Percentiles rank a stretch among this genome's conserved stretches.
Conservation (phyloP, 805 yeast species). For the Pichia deserticola region DNA sequence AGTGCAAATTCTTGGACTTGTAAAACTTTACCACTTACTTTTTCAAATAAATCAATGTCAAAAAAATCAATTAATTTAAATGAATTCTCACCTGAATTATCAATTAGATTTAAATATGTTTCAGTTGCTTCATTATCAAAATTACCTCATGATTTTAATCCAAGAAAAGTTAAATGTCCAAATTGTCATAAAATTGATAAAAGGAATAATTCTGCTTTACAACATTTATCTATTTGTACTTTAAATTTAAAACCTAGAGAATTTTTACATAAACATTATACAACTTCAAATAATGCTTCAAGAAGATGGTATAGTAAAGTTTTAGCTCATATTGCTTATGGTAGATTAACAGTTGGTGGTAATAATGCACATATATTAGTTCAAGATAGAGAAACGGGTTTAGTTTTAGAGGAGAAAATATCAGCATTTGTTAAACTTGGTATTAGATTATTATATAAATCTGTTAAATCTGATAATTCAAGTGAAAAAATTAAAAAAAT, state of each 20-base stretch:
- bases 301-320: slow-evolving; percentile 84
- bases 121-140: slow-evolving; percentile 1
- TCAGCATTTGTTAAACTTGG: slow-evolving; percentile 83
- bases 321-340: slow-evolving; percentile 78
- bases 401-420: slow-evolving; percentile 90
- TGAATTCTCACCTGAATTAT: slow-evolving; percentile 7
- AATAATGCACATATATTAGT: slow-evolving; percentile 92
- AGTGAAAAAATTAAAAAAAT: slow-evolving; percentile 49
- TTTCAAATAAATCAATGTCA: slow-evolving; percentile 8
- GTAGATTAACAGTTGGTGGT: slow-evolving; percentile 76
- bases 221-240: slow-evolving; percentile 83
- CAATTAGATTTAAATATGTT: slow-evolving; percentile 12
- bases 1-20: slow-evolving; percentile 9
- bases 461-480: slow-evolving; percentile 42
- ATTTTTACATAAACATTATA: slow-evolving; percentile 49
- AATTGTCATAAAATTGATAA: slow-evolving; percentile 59
- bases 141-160: slow-evolving; percentile 7
- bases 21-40: slow-evolving; percentile 6
- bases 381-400: slow-evolving; percentile 85
- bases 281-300: slow-evolving; percentile 74
- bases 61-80: neutral
- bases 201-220: slow-evolving; percentile 56
- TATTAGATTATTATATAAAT: slow-evolving; percentile 73
- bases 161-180: slow-evolving; percentile 64
- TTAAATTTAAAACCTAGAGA: slow-evolving; percentile 25